These are phyloP conservation scores for Ascochyta viciae-villosae DNA, from an alignment of 2,329 filamentous ascomycete species.

Conservation along the genomic window DNA sequence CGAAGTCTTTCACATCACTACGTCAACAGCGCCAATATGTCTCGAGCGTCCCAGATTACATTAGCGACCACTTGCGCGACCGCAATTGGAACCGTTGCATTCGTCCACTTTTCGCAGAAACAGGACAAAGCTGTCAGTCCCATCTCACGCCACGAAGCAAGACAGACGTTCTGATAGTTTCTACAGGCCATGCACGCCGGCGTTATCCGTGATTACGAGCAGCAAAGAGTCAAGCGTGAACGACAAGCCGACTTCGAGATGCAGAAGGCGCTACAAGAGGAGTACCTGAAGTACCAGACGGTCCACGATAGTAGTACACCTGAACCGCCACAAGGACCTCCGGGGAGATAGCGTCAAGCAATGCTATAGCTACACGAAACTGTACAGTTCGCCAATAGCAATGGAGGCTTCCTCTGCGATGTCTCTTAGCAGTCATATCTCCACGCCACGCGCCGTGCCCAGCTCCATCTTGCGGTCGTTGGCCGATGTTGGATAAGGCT, in stretches of 20 bases:
- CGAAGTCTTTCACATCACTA: constrained; percentile 3
- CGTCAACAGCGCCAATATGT: constrained; percentile 66
- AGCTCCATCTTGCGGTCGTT: not conserved
- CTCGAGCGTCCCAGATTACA: constrained; percentile 86
- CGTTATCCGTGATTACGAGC: constrained; percentile 92
- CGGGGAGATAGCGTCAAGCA: constrained; percentile 17
- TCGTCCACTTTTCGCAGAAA: constrained; percentile 90
- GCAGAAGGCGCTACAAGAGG: constrained; percentile 82
- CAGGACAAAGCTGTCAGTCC: constrained; percentile 77
- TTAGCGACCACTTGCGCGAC: constrained; percentile 78
- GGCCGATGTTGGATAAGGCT: no score
- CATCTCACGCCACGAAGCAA: constrained; percentile 24
- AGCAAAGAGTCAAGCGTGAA: constrained; percentile 87
- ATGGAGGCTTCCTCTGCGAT: no score
- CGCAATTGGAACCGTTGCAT: constrained; percentile 76
- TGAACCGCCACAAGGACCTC: constrained; percentile 29
- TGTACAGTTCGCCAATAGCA: no score
- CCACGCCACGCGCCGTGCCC: not conserved
- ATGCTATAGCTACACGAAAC: not conserved
- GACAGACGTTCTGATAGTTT: constrained; percentile 17
- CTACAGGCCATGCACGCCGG: constrained; percentile 90
- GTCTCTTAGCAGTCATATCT: not conserved
- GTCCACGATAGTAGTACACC: constrained; percentile 60
- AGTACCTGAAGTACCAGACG: constrained; percentile 88
- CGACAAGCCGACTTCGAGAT: constrained; percentile 94